Conservation (phyloP, 495 filamentous ascomycete species). For the Penicillium steckii region DNA sequence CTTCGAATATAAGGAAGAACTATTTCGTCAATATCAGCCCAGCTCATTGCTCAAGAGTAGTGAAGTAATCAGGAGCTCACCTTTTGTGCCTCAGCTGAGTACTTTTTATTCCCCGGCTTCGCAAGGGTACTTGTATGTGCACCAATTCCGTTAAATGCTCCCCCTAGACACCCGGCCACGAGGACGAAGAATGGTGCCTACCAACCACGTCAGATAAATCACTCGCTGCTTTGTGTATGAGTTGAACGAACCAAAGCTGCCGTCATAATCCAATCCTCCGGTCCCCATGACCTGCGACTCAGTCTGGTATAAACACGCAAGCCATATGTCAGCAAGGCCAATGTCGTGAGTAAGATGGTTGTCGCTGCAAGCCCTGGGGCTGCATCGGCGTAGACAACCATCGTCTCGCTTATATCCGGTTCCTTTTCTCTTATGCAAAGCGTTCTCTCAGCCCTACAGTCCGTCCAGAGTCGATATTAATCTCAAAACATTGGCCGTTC, state of each 20-base stretch:
- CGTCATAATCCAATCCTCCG: conserved; percentile 30
- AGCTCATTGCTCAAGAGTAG: background rate
- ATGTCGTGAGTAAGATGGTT: conserved; percentile 18
- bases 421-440: background rate
- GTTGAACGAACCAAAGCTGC: conserved; percentile 13
- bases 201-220: background rate
- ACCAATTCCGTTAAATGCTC: conserved; percentile 28
- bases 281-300: conserved; percentile 18
- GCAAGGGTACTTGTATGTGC: conserved; percentile 9
- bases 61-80: conserved; percentile 1
- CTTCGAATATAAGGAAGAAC: conserved; percentile 29
- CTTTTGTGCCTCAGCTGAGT: conserved; percentile 17
- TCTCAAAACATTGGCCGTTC: background rate
- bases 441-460: background rate
- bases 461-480: conserved; percentile 16
- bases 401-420: too few species aligned
- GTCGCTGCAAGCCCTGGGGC: conserved; percentile 19
- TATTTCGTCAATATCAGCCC: background rate
- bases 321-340: conserved; percentile 16
- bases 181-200: conserved; percentile 25
- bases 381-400: conserved; percentile 22
- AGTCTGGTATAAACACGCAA: conserved; percentile 22
- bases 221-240: background rate
- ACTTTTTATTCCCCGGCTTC: conserved; percentile 16
- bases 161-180: conserved; percentile 18